phyloP scores from a whole-genome alignment of 2,329 filamentous ascomycete genomes.

The Cryphonectria parasitica region DNA sequence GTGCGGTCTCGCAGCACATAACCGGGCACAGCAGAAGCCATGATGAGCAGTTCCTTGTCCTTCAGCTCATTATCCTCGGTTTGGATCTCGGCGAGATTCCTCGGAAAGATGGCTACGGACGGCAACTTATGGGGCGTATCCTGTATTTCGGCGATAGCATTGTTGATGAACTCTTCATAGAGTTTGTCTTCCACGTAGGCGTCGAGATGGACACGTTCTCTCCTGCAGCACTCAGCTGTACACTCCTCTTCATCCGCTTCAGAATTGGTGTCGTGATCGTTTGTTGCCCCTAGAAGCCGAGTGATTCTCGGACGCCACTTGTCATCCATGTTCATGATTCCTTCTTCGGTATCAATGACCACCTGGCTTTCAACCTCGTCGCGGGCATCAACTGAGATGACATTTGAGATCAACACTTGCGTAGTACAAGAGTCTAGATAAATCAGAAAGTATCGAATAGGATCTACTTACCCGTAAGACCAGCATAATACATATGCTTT shows the following conservation, averaged over 20 bases:
- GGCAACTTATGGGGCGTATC: slow-evolving; percentile 4
- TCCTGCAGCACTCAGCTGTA: neutral
- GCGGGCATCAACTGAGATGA: slow-evolving; percentile 3
- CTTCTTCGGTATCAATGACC: slow-evolving; percentile 35
- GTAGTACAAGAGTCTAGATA: too few species aligned
- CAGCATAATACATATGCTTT: slow-evolving; percentile 36
- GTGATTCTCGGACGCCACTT: too few species aligned
- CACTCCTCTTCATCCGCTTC: neutral
- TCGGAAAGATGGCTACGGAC: neutral
- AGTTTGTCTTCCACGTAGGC: neutral
- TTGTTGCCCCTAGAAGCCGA: neutral
- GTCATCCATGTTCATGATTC: too few species aligned
- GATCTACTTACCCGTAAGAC: slow-evolving; percentile 26
- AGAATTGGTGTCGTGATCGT: neutral
- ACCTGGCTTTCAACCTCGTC: slow-evolving; percentile 39
- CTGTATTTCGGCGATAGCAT: neutral
- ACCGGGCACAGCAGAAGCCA: slow-evolving; percentile 40
- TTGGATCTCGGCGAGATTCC: neutral
- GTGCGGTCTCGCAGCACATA: slow-evolving; percentile 40
- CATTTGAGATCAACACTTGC: too few species aligned
- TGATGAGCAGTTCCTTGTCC: slow-evolving; percentile 38
- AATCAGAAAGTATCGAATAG: too few species aligned
- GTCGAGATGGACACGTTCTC: neutral
- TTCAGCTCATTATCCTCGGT: slow-evolving; percentile 9
- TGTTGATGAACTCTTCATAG: slow-evolving; percentile 9